phyloP scores from a whole-genome alignment of 1,284 basidiomycete species.

The Anthracocystis walkeri region DNA sequence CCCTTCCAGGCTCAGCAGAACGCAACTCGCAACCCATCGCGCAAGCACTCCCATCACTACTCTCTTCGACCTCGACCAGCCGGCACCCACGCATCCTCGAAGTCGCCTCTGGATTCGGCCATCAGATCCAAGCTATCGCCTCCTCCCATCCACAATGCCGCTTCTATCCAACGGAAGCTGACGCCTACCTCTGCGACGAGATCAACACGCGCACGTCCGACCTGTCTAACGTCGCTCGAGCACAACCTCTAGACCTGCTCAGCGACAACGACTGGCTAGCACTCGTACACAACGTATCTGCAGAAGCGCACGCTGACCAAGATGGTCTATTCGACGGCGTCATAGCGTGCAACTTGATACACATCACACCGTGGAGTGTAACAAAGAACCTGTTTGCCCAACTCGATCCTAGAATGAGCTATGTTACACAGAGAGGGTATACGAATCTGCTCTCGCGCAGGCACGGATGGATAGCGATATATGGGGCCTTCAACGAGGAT shows the following conservation, averaged over 20 bases:
- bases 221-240: conserved; percentile 31
- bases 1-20: conserved; percentile 40
- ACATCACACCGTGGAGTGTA: conserved; percentile 43
- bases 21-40: conserved; percentile 50
- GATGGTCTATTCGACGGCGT: conserved; percentile 44
- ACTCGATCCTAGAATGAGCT: conserved; percentile 40
- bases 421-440: conserved; percentile 36
- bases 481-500: conserved; percentile 55
- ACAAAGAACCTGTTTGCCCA: conserved; percentile 50
- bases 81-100: conserved; percentile 30
- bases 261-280: conserved; percentile 45
- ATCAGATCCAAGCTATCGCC: conserved; percentile 34
- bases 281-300: conserved; percentile 29
- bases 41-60: conserved; percentile 23
- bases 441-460: conserved; percentile 15
- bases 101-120: conserved; percentile 49
- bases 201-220: conserved; percentile 19
- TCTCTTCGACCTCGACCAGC: conserved; percentile 6
- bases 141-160: conserved; percentile 10
- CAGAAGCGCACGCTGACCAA: conserved; percentile 1
- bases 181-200: conserved; percentile 31
- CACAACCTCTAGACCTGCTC: conserved; percentile 39
- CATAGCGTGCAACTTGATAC: conserved; percentile 49
- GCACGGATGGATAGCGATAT: conserved; percentile 50
- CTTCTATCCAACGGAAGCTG: conserved; percentile 47